Conservation (phyloP, 2,329 filamentous ascomycete species). For the Endocalyx cinctus region DNA sequence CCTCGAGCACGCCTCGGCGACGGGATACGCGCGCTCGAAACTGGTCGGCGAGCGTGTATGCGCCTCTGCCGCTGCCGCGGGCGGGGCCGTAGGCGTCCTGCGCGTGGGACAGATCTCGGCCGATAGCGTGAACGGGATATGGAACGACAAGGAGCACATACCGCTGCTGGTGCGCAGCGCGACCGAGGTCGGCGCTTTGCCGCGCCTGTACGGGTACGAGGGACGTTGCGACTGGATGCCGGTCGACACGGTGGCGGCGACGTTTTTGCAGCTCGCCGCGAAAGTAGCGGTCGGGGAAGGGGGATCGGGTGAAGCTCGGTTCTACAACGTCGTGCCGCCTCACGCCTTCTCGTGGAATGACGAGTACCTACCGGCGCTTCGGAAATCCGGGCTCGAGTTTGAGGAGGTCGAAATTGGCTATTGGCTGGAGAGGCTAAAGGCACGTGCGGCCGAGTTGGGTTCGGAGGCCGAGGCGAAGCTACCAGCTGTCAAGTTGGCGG, state of each 20-base stretch:
- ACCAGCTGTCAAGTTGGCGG: conserved; percentile 19
- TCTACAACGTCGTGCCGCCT: conserved; percentile 22
- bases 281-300: conserved; percentile 3
- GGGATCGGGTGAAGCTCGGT: conserved; percentile 6
- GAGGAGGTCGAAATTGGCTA: conserved; percentile 25
- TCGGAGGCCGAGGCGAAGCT: conserved; percentile 17
- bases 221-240: conserved; percentile 27
- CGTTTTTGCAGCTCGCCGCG: conserved; percentile 17
- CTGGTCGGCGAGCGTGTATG: conserved; percentile 32
- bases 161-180: conserved; percentile 21
- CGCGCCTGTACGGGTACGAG: conserved; percentile 17
- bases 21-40: conserved; percentile 34
- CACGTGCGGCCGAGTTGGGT: conserved; percentile 17
- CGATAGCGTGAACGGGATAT: conserved; percentile 24
- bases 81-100: conserved; percentile 24
- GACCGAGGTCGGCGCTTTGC: conserved; percentile 15
- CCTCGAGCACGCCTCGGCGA: conserved; percentile 21
- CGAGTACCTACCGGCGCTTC: conserved; percentile 24
- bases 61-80: conserved; percentile 21
- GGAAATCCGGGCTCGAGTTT: conserved; percentile 28
- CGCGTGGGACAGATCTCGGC: conserved; percentile 32
- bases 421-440: conserved; percentile 28
- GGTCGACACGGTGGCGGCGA: conserved; percentile 24
- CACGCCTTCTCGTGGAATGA: conserved; percentile 31
- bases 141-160: conserved; percentile 24